A percentile compares a stretch with the other conserved stretches of the same genome.
These are phyloP conservation scores for Phellopilus nigrolimitatus DNA, from an alignment of 1,284 basidiomycete genomes.

Conservation along the genomic window DNA sequence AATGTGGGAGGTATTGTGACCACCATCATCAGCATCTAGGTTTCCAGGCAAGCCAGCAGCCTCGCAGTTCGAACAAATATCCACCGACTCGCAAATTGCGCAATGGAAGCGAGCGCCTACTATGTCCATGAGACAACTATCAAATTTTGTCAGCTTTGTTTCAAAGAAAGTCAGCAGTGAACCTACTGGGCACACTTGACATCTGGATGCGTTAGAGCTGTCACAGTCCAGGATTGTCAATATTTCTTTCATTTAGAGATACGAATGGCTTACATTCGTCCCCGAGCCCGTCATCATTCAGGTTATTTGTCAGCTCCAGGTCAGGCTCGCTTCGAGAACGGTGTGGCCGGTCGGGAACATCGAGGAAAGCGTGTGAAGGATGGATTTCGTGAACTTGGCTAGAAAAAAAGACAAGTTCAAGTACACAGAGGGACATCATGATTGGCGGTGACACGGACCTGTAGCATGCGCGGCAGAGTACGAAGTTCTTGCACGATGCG, in stretches of 20 bases:
- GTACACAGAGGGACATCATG: neutral
- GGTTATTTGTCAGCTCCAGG: too few species aligned
- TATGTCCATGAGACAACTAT: slow-evolving; percentile 82
- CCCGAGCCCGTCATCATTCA: slow-evolving; percentile 44
- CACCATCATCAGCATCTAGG: slow-evolving; percentile 67
- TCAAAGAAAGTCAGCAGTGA: neutral
- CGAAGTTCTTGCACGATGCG: slow-evolving; percentile 73
- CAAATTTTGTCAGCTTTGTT: slow-evolving; percentile 17
- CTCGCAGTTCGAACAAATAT: slow-evolving; percentile 88
- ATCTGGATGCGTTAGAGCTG: slow-evolving; percentile 67
- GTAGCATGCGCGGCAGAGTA: slow-evolving; percentile 78
- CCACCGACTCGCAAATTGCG: slow-evolving; percentile 75
- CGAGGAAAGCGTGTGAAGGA: too few species aligned
- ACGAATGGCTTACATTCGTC: slow-evolving; percentile 53
- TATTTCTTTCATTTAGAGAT: slow-evolving; percentile 3
- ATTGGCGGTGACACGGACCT: slow-evolving; percentile 38
- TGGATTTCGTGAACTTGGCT: slow-evolving; percentile 86
- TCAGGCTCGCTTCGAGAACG: too few species aligned
- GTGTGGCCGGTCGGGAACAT: too few species aligned
- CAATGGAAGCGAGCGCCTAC: slow-evolving; percentile 89
- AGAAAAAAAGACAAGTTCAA: slow-evolving; percentile 3
- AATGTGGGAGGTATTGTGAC: slow-evolving; percentile 79
- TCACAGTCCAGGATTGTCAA: slow-evolving; percentile 8
- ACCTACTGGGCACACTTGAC: slow-evolving; percentile 78
- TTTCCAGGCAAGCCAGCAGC: slow-evolving; percentile 78